These are phyloP conservation scores for Ananas comosus DNA, from an alignment of 176 grass and related monocot species.

Conservation along the genomic window DNA sequence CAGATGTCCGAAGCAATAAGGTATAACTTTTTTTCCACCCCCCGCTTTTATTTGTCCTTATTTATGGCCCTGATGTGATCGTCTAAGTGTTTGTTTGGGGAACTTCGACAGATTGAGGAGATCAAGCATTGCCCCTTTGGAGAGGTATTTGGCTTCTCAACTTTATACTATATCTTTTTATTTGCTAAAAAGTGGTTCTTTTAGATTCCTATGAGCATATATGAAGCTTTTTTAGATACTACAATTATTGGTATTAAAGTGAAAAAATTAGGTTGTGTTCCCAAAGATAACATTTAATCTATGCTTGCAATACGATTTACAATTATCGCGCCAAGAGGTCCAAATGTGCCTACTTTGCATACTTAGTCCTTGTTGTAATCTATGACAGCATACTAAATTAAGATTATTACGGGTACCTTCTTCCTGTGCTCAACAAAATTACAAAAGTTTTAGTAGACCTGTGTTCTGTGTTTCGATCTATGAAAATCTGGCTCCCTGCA, in stretches of 20 bases:
- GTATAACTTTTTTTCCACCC: conserved; percentile 8
- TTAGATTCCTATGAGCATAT: neutral
- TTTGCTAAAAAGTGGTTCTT: neutral
- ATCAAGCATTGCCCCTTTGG: conserved; percentile 56
- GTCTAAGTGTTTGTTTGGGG: neutral
- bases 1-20: conserved; percentile 63
- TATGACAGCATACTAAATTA: neutral
- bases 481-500: conserved; percentile 19
- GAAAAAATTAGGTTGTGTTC: too few relatives aligned
- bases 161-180: neutral
- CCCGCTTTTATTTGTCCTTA: neutral
- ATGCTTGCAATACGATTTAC: too few relatives aligned
- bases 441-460: neutral
- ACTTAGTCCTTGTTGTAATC: neutral
- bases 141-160: conserved; percentile 35
- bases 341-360: neutral
- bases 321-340: too few relatives aligned
- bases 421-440: neutral
- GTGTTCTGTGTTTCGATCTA: neutral
- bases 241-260: too few relatives aligned
- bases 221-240: neutral
- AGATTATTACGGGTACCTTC: neutral
- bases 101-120: conserved; percentile 43
- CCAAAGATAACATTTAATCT: too few relatives aligned
- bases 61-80: neutral